A percentile compares a stretch with the other conserved stretches of the same genome.
Conservation (phyloP, 1,284 basidiomycete species). For the Trametes versicolor region DNA sequence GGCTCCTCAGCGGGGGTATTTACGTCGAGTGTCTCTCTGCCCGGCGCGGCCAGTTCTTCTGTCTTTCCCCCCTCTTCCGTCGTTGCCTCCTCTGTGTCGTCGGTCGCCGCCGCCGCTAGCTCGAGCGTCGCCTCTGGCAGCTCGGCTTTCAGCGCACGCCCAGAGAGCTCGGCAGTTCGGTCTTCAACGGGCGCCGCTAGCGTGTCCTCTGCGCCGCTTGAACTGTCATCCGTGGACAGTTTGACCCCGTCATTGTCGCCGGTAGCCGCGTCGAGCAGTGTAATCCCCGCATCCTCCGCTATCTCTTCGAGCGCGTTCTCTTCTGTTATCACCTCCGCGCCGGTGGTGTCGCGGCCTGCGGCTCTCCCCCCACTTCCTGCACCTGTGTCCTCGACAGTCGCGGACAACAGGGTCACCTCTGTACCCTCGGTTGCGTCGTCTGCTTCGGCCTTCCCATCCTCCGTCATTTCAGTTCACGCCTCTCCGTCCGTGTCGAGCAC, state of each 20-base stretch:
- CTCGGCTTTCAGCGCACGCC: constrained; percentile 4
- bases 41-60: constrained; percentile 16
- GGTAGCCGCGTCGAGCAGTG: constrained; percentile 13
- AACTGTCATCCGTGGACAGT: constrained; percentile 12
- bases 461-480: constrained; percentile 17
- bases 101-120: constrained; percentile 5
- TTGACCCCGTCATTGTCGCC: constrained; percentile 13
- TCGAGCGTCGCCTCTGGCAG: constrained; percentile 16
- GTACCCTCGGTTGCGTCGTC: constrained; percentile 1
- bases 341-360: constrained; percentile 1
- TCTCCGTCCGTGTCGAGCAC: constrained; percentile 15
- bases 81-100: constrained; percentile 5
- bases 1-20: constrained; percentile 28
- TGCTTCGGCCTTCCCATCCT: neutral
- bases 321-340: constrained; percentile 1
- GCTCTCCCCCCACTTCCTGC: constrained; percentile 9
- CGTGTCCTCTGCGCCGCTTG: constrained; percentile 13
- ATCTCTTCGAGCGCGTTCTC: constrained; percentile 13
- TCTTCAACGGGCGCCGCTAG: constrained; percentile 12
- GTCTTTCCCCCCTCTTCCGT: constrained; percentile 15
- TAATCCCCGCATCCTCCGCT: constrained; percentile 7
- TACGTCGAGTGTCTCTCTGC: constrained; percentile 21
- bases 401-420: neutral
- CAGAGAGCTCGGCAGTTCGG: constrained; percentile 6
- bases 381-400: neutral